Evolutionary conservation across 345 rosid genomes (phyloP).

Genomic region (Trapa incisa): DNA sequence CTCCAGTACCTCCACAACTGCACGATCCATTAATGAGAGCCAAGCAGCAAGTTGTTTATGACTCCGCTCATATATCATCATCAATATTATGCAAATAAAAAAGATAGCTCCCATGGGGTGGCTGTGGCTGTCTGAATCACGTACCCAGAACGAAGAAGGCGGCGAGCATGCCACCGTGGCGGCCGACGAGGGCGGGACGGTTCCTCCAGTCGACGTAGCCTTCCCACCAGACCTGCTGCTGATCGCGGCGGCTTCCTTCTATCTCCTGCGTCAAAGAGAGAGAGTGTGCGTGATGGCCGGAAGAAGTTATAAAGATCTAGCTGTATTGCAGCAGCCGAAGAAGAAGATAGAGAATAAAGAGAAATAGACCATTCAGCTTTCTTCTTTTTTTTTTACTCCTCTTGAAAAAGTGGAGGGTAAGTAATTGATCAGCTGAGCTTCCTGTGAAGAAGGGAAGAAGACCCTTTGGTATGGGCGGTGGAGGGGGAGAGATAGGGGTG

Average conservation of each 20-base stretch:
- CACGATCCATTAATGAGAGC: not conserved
- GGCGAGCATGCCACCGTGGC: conserved; percentile 63
- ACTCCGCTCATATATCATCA: not conserved
- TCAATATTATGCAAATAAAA: not conserved
- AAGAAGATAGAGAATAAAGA: not conserved
- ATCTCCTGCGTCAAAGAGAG: conserved; percentile 22
- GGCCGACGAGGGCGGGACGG: conserved; percentile 36
- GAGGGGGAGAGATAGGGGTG: not conserved
- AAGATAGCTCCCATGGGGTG: not conserved
- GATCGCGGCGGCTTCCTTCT: conserved; percentile 13
- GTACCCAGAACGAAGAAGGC: conserved; percentile 61
- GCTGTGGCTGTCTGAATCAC: not conserved
- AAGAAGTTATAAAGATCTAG: not conserved
- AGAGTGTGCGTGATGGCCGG: not conserved
- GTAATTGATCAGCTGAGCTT: not conserved
- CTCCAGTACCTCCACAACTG: conserved; percentile 82
- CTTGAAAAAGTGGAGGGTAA: not conserved
- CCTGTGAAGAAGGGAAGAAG: not conserved
- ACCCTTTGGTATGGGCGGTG: not conserved
- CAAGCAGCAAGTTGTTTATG: too few relatives aligned
- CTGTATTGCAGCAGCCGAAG: too few relatives aligned
- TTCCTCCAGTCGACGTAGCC: conserved; percentile 76
- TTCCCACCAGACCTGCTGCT: conserved; percentile 35
- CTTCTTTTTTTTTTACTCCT: too few relatives aligned
- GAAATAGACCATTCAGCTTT: not conserved